Percentiles rank a stretch among this genome's conserved stretches.
These are phyloP conservation scores for Magnaporthiopsis incrustans DNA, from an alignment of 2,329 filamentous ascomycete genomes.

Conservation along the genomic window DNA sequence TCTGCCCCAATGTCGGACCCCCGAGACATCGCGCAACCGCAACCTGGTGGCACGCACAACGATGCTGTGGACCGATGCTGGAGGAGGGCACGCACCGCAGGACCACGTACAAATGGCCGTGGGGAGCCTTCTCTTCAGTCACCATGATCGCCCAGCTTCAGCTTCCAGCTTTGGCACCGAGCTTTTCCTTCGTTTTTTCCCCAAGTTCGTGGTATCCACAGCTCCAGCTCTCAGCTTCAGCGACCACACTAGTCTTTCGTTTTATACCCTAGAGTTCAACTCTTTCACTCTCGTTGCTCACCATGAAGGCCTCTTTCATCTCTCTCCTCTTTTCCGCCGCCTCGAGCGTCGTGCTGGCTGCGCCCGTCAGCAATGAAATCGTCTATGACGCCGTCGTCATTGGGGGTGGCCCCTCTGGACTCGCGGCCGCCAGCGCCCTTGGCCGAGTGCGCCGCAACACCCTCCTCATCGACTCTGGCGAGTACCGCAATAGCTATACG, in stretches of 20 bases:
- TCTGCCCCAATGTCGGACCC: background rate
- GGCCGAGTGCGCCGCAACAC: slow-evolving; percentile 47
- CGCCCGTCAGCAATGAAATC: background rate
- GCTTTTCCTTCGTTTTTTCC: background rate
- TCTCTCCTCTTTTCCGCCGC: background rate
- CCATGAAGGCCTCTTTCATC: background rate
- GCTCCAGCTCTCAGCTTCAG: slow-evolving; percentile 4
- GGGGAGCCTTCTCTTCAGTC: background rate
- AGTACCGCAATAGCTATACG: slow-evolving; percentile 49
- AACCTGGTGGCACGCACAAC: background rate
- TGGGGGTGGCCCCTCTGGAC: slow-evolving; percentile 49
- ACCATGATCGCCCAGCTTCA: background rate
- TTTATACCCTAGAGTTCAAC: background rate
- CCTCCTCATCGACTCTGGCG: slow-evolving; percentile 48
- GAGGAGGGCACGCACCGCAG: no score
- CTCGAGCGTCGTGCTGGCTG: background rate
- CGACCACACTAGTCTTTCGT: background rate
- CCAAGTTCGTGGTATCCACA: background rate
- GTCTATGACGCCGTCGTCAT: slow-evolving; percentile 48
- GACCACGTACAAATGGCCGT: background rate
- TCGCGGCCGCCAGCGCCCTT: slow-evolving; percentile 47
- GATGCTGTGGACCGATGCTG: background rate
- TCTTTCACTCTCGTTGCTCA: background rate
- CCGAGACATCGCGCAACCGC: background rate
- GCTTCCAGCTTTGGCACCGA: background rate